A percentile compares a stretch with the other conserved stretches of the same genome.
Conservation (phyloP, 2,329 filamentous ascomycete species). For the Cladosporium austrohemisphaericum region DNA sequence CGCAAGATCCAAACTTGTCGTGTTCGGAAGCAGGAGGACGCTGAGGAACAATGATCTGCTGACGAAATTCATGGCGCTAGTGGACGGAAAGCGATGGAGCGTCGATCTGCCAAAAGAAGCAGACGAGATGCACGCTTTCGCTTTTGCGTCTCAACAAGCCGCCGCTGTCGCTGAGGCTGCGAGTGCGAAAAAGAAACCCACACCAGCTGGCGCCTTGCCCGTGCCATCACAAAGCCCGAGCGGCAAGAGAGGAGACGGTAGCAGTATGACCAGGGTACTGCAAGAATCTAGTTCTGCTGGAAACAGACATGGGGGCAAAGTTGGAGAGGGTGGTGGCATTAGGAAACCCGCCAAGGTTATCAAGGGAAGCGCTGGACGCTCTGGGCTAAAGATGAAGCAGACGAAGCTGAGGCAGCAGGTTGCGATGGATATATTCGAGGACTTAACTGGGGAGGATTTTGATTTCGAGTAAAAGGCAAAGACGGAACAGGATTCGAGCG, state of each 20-base stretch:
- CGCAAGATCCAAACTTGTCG: constrained; percentile 84
- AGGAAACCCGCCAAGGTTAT: constrained; percentile 16
- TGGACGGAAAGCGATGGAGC: constrained; percentile 75
- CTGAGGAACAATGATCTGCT: constrained; percentile 71
- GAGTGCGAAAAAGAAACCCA: not conserved
- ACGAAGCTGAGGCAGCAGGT: constrained; percentile 24
- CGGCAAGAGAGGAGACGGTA: not conserved
- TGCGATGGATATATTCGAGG: constrained; percentile 29
- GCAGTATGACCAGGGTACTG: not conserved
- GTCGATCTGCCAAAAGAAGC: constrained; percentile 56
- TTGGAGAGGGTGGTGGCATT: not conserved
- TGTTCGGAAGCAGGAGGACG: constrained; percentile 78
- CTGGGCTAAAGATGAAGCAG: constrained; percentile 17
- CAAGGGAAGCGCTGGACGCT: not conserved
- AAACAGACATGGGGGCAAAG: not conserved
- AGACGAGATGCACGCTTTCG: constrained; percentile 24
- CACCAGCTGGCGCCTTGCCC: not conserved
- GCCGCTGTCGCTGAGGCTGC: constrained; percentile 5
- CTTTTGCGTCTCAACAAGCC: constrained; percentile 25
- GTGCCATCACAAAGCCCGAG: constrained; percentile 7
- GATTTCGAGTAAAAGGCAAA: too few relatives aligned
- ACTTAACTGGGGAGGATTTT: constrained; percentile 26
- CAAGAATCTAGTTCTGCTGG: constrained; percentile 4
- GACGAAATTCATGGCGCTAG: constrained; percentile 68
- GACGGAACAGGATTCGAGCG: too few relatives aligned